Evolutionary conservation across 768 basidiomycete genomes (phyloP), one percentile per base, ranked within the genome.

Genomic region (Paxillus involutus): DNA sequence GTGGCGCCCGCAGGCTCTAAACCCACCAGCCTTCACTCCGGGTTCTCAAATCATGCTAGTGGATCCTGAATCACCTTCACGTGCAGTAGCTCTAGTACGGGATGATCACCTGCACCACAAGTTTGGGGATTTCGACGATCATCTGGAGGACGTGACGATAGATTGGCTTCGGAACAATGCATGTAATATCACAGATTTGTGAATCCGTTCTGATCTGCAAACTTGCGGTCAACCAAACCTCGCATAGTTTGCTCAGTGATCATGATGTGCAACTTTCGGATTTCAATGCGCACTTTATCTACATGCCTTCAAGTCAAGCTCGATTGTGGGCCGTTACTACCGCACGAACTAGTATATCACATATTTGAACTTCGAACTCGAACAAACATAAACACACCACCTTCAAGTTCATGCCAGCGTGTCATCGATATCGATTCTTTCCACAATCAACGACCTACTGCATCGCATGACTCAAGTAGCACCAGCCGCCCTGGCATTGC

Each of bases 91-190:
- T 4, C 71, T 83, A 1, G 82, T 87, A 14, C 75, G 73, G 37
- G 77, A 83, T 42, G 64, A 72, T 40, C 73, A 72, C n/a, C 67
- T 77, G 49, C 84, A 87, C 52, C 71, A 77, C 53, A 73, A 77
- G 44, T 84, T 92, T 53, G 86, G 84, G 4, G 90, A 92, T 66
- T 91, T 91, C 57, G 90, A 92, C 53, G 90, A 91, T 59, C 87
- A 91, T 70, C 68, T 91, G 44, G 90, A 90, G 69, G 84, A 90
- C 67, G 84, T 85, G 45, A 80, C 66, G 40, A 68, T 74, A 52
- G 79, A 80, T 53, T 81, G 79, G 78, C 57, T 82, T 55, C 66
- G 64, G 46, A 81, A 82, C 44, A 58, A 44, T 21, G 66, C 54
- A 49, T 75, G 71, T 66, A 62, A 52, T 50, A 62, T 69, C 21